Evolutionary conservation across 805 yeast species (phyloP), one percentile per base, ranked within the genome.

Genomic region (Wickerhamiella brachini): DNA sequence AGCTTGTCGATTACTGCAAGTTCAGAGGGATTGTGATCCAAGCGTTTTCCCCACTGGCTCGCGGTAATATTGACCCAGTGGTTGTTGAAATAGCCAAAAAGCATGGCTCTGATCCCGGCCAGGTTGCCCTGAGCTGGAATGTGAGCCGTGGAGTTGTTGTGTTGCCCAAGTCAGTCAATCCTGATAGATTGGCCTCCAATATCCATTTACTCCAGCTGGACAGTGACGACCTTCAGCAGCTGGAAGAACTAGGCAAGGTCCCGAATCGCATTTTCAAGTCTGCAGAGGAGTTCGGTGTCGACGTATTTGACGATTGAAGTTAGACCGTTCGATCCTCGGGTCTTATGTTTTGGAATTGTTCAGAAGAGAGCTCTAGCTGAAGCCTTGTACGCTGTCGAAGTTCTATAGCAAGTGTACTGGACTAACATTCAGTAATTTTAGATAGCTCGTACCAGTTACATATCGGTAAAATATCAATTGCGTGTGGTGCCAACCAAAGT

Each of bases 101-200:
- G 61, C 71, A 81, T 54, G 61, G 65, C 15, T 77, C 71, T 3
- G 57, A 73, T 2, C 69, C 74, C 0, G 78, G 76, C 48, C 52
- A 51, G 29, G 55, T 55, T 5, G 58, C 54, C n/a, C 47, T 55
- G n/a, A 49, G 53, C 22, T 55, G 55, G 55, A 51, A 54, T 20
- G 55, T 49, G 4, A 39, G 23, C 49, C 70, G 76, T 39, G 86
- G 83, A 1, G 70, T 83, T 53, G 71, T 73, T 15, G 77, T 73
- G 1, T 65, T 83, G 41, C 85, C 89, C 44, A 77, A 88, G 66
- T 80, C 93, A 0, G 70, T 80, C 8, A 83, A 81, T 51, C 69
- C 76, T 4, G 75, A 71, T 29, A 76, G 94, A 63, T 74, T 84
- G 50, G 63, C 65, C 21, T 56, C 64, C 9, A 70, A 71, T 56